phyloP scores from a whole-genome alignment of 176 grass and related monocot genomes.

The Lolium multiflorum region DNA sequence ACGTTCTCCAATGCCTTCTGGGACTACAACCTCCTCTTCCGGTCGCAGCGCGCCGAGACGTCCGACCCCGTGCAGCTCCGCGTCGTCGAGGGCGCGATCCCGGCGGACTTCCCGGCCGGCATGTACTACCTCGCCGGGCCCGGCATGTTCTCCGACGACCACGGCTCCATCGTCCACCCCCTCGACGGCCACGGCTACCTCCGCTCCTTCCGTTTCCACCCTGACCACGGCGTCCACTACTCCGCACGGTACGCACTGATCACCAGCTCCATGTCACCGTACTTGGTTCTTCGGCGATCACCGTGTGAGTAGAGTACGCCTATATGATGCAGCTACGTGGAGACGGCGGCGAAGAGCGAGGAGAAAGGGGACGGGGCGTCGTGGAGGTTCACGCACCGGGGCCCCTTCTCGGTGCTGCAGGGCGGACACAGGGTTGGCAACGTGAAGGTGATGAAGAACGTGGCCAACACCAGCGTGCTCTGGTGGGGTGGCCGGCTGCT shows the following conservation, averaged over 20 bases:
- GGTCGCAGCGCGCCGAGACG: conserved; percentile 80
- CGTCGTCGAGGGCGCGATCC: conserved; percentile 65
- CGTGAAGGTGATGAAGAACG: conserved; percentile 99
- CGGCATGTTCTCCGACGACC: conserved; percentile 85
- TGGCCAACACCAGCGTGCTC: conserved; percentile 91
- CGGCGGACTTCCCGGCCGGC: conserved; percentile 70
- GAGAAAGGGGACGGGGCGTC: conserved; percentile 48
- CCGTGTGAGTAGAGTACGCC: not conserved
- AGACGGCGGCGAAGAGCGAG: conserved; percentile 82
- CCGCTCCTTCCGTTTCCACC: conserved; percentile 75
- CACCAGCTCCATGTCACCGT: not conserved
- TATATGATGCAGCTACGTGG: conserved; percentile 57
- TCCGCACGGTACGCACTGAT: conserved; percentile 55
- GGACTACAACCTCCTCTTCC: conserved; percentile 98
- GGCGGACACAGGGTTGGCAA: conserved; percentile 71
- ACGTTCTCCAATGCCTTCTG: conserved; percentile 68
- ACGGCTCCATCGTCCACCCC: conserved; percentile 97
- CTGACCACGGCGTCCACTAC: conserved; percentile 45
- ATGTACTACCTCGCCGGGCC: conserved; percentile 92
- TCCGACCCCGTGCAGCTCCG: conserved; percentile 59
- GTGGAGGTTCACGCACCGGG: conserved; percentile 94
- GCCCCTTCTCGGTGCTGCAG: conserved; percentile 91
- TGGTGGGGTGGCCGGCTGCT: conserved; percentile 72
- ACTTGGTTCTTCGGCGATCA: not conserved
- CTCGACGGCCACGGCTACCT: conserved; percentile 98